Base-by-base conservation (phyloP, 106 monocot species). In the Dendrobium officinale region DNA sequence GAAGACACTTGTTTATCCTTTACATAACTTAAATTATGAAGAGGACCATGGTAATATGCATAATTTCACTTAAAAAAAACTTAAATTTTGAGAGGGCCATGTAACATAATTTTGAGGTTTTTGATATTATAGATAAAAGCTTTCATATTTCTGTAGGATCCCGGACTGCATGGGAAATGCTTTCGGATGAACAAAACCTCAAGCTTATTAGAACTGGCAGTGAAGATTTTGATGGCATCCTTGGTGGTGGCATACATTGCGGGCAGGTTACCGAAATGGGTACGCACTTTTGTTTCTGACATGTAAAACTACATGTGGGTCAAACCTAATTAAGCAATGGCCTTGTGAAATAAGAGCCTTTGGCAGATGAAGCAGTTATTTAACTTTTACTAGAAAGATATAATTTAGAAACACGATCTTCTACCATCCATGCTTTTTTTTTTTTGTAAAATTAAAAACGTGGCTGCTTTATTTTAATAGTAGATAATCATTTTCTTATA, bases 181-280 rank as follows among this genome's bases (percentile, higher is more conserved):
- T 99, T 11, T 89, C 88, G 15, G 98, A 99, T 58, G 98, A 99
- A 81, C 86, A 90, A 80, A 81, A 58, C 29, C 77, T 80, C 81
- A 93, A 75, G 72, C 91, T 92, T 73, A 95, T 99, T 77, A 91
- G 87, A 49, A 95, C 98, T 64, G 84, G 92, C 48, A 90, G 89
- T 81, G 87, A 86, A 79, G 92, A 91, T 78, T 75, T 99, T 27
- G 95, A 98, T 83, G 43, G 19, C 59, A 92, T 95, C 82, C 95
- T 98, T 76, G 95, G 98, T 59, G 98, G 98, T 55, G 98, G 98
- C 78, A 88, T 99, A 83, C 92, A 91, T 77, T 99, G 95, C 81
- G 87, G 85, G 80, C 92, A 99, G 82, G 91, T 99, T 81, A 99
- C 95, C 77, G 98, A 99, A 93, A 79, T 99, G 77, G 98, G 98